Conservation (phyloP, 129 eudicot species). For the Glebionis coronaria region DNA sequence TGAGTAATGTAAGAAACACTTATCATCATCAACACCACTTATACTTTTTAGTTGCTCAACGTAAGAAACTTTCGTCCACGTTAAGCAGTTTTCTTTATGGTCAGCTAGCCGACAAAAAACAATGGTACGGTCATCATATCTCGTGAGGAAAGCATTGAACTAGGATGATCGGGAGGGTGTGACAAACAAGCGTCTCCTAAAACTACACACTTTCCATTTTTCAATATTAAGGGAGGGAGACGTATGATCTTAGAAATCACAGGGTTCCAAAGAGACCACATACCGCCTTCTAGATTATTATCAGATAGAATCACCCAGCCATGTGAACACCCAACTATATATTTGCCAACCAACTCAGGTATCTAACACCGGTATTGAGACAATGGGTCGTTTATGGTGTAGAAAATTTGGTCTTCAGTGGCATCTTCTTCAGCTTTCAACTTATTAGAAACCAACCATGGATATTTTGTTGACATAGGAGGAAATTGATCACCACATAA, state of each 20-base stretch:
- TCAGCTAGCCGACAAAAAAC: no score
- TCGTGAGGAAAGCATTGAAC: no score
- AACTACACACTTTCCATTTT: background rate
- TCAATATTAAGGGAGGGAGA: background rate
- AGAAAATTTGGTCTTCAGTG: background rate
- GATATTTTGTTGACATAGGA: background rate
- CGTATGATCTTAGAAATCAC: background rate
- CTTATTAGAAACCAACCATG: background rate
- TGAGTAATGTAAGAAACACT: no score
- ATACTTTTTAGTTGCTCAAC: no score
- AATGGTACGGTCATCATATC: no score
- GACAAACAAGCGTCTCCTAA: no score
- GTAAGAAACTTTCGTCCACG: no score
- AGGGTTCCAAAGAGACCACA: conserved; percentile 5
- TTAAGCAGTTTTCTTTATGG: no score
- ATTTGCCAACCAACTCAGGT: no score
- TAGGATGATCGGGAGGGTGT: no score
- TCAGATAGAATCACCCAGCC: conserved; percentile 5
- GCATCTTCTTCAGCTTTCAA: background rate
- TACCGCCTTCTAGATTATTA: background rate
- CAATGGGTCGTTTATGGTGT: background rate
- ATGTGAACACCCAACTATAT: background rate
- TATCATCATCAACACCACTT: no score
- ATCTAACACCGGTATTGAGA: no score
- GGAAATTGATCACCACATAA: background rate